Percentiles rank a stretch among this genome's conserved stretches.
These are phyloP conservation scores for Spirogloea muscicola DNA, from an alignment of 139 green algal species.

Conservation along the genomic window DNA sequence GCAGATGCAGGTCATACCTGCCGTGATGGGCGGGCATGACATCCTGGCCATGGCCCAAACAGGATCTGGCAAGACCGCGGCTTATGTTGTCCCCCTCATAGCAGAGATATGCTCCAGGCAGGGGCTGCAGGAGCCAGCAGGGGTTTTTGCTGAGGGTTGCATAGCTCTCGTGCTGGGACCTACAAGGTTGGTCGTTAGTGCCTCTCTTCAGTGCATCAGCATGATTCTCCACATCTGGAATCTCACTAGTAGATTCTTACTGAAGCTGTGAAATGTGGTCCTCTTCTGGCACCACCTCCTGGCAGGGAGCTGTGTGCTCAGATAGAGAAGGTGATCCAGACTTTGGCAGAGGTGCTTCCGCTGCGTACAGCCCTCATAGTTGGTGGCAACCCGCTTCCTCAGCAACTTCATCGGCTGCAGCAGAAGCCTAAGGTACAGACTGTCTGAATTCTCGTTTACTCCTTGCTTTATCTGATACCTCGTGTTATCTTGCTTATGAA, in stretches of 20 bases:
- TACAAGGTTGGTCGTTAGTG: neutral
- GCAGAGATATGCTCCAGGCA: too few species aligned
- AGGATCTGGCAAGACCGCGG: too few species aligned
- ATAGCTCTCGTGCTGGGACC: neutral
- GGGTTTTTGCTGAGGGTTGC: too few species aligned
- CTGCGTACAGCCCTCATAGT: neutral
- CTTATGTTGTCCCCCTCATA: too few species aligned
- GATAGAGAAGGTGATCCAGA: neutral
- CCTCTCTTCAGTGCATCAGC: neutral
- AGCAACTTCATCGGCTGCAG: neutral
- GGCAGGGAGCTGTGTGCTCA: neutral
- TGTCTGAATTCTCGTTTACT: too few species aligned
- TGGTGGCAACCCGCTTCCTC: neutral
- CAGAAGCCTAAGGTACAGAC: too few species aligned
- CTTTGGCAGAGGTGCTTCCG: neutral
- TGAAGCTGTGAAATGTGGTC: neutral
- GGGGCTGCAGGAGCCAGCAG: too few species aligned
- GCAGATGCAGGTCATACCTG: slow-evolving; percentile 20
- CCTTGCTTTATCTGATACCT: too few species aligned
- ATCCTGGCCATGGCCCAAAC: neutral
- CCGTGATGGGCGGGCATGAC: neutral
- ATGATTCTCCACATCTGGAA: neutral
- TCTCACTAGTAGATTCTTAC: neutral
- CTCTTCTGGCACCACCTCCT: neutral
- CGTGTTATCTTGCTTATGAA: too few species aligned